Conservation (phyloP, 2,329 filamentous ascomycete genomes). For the Blumeriella jaapii region DNA sequence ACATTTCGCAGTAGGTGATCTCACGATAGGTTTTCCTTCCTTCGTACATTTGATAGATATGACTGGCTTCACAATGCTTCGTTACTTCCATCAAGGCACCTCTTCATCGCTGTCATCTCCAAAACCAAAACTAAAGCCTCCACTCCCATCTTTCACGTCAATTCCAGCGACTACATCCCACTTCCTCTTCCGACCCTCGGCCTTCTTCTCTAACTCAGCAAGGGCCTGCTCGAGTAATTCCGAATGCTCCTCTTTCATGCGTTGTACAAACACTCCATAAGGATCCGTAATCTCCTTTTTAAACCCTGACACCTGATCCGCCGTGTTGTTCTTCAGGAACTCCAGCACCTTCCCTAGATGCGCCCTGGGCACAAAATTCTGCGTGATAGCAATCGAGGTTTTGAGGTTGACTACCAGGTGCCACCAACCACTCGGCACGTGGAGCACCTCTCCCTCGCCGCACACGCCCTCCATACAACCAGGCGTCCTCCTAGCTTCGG, state of each 20-base stretch:
- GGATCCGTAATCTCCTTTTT: constrained; percentile 58
- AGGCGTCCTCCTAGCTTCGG: constrained; percentile 61
- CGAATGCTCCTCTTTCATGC: constrained; percentile 52
- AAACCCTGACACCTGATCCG: constrained; percentile 83
- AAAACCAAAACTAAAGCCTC: constrained; percentile 53
- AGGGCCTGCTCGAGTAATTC: constrained; percentile 56
- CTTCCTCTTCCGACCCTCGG: constrained; percentile 60
- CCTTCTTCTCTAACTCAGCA: constrained; percentile 50
- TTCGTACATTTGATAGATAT: not conserved
- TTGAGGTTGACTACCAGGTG: constrained; percentile 89
- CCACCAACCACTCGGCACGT: constrained; percentile 95
- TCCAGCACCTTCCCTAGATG: constrained; percentile 65
- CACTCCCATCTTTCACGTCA: constrained; percentile 28
- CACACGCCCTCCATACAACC: constrained; percentile 84
- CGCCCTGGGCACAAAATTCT: constrained; percentile 77
- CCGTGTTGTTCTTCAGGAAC: constrained; percentile 70
- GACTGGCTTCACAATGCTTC: no score
- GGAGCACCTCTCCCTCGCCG: constrained; percentile 69
- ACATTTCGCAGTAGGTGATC: no score
- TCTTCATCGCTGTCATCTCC: constrained; percentile 42
- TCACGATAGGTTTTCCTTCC: not conserved
- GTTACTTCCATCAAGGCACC: constrained; percentile 23
- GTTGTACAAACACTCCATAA: constrained; percentile 62
- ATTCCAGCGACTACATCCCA: constrained; percentile 66
- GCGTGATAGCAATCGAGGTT: constrained; percentile 76